A percentile compares a stretch with the other conserved stretches of the same genome.
Conservation (phyloP, 305 asterid species). For the Nicotiana rustica region DNA sequence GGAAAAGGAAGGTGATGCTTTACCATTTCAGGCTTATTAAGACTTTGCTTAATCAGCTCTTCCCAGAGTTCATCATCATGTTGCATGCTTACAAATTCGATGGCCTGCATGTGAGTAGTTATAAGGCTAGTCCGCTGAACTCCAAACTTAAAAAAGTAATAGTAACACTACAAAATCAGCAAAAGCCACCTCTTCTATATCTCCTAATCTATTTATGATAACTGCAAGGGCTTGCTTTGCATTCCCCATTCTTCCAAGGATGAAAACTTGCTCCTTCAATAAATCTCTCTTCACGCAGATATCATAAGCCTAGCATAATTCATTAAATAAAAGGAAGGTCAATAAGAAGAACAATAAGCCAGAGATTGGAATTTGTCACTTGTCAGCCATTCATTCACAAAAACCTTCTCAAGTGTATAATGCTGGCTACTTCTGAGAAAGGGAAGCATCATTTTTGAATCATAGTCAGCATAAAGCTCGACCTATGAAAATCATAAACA, state of each 20-base stretch:
- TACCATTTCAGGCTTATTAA: conserved; percentile 98
- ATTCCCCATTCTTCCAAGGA: conserved; percentile 99
- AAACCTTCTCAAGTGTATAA: conserved; percentile 94
- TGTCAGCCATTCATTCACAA: conserved; percentile 33
- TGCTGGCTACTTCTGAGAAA: conserved; percentile 98
- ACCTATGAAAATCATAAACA: conserved; percentile 61
- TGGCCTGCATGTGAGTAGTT: conserved; percentile 66
- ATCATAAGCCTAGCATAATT: conserved; percentile 80
- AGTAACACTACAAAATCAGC: conserved; percentile 35
- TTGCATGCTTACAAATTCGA: conserved; percentile 93
- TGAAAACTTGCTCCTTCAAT: conserved; percentile 87
- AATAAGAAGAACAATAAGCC: conserved; percentile 32
- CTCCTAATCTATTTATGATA: conserved; percentile 85
- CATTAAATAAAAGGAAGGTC: conserved; percentile 32
- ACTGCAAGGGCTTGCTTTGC: conserved; percentile 88
- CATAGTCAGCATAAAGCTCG: conserved; percentile 96
- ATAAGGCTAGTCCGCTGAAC: conserved; percentile 37
- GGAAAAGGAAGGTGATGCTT: conserved; percentile 35
- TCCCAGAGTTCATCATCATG: conserved; percentile 99
- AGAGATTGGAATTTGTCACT: conserved; percentile 23
- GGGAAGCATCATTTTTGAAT: conserved; percentile 86
- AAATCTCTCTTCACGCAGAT: conserved; percentile 76
- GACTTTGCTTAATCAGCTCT: conserved; percentile 86
- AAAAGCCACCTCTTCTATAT: conserved; percentile 77
- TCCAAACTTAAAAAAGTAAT: conserved; percentile 36